A percentile compares a stretch with the other conserved stretches of the same genome.
These are phyloP conservation scores for Clarkia xantiana DNA, from an alignment of 345 rosid species.

Conservation along the genomic window DNA sequence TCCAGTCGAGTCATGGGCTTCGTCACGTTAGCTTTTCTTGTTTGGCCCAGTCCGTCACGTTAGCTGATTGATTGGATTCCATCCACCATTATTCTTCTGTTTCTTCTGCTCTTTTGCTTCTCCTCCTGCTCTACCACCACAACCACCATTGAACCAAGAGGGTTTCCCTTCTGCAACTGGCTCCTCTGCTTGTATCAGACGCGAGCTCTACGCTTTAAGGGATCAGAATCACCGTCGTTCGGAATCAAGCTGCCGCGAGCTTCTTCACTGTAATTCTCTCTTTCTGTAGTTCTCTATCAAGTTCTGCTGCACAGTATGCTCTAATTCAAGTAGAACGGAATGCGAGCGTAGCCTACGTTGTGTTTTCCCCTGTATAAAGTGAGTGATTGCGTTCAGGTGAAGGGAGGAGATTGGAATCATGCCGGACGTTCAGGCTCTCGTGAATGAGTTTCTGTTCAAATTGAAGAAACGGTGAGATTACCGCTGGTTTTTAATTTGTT, in stretches of 20 bases:
- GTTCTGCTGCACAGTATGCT: too few species aligned
- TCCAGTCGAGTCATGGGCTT: too few species aligned
- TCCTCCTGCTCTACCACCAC: too few species aligned
- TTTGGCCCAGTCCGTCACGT: too few species aligned
- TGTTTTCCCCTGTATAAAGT: too few species aligned
- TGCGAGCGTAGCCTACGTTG: too few species aligned
- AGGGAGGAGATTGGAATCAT: slow-evolving; percentile 23
- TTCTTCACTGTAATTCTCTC: neutral
- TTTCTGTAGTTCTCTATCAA: neutral
- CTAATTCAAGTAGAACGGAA: too few species aligned
- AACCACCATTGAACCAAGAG: too few species aligned
- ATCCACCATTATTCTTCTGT: too few species aligned
- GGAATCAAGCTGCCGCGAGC: neutral
- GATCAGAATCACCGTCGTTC: neutral
- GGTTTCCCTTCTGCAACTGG: neutral
- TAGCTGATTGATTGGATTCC: too few species aligned
- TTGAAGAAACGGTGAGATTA: slow-evolving; percentile 61
- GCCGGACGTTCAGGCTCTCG: slow-evolving; percentile 77
- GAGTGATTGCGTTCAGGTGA: slow-evolving; percentile 12
- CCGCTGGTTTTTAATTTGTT: neutral
- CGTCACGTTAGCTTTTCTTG: too few species aligned
- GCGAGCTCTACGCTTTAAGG: slow-evolving; percentile 1
- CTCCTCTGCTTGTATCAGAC: neutral
- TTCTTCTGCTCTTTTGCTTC: neutral
- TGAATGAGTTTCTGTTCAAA: slow-evolving; percentile 66